phyloP scores from a whole-genome alignment of 2,329 filamentous ascomycete species.

The Arthrobotrys iridis region DNA sequence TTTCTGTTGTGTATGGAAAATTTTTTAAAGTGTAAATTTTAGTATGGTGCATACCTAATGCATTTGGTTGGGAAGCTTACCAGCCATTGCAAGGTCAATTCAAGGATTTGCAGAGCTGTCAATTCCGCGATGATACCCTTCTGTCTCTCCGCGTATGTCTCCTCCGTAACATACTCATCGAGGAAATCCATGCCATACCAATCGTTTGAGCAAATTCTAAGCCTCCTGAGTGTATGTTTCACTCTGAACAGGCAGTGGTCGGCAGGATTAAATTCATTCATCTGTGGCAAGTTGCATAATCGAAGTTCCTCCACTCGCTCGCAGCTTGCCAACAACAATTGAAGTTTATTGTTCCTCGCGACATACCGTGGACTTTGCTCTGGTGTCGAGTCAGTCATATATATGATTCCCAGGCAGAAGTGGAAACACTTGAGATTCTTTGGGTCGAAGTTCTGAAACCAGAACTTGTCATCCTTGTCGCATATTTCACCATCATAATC shows the following conservation, averaged over 20 bases:
- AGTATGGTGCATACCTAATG: neutral
- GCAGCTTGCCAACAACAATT: slow-evolving; percentile 4
- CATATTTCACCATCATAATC: neutral
- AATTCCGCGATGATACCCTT: slow-evolving; percentile 22
- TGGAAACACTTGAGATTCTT: neutral
- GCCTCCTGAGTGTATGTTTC: slow-evolving; percentile 18
- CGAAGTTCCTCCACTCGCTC: slow-evolving; percentile 19
- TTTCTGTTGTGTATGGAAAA: neutral
- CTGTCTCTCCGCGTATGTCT: slow-evolving; percentile 7
- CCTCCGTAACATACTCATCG: neutral
- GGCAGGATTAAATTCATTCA: slow-evolving; percentile 5
- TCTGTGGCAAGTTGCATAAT: slow-evolving; percentile 32
- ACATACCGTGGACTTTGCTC: slow-evolving; percentile 2
- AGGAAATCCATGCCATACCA: slow-evolving; percentile 28
- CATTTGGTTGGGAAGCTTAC: slow-evolving; percentile 1
- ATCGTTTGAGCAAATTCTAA: slow-evolving; percentile 35
- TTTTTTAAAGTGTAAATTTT: neutral
- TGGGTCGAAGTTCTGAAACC: slow-evolving; percentile 11
- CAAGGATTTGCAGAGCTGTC: slow-evolving; percentile 21
- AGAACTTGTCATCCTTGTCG: slow-evolving; percentile 28
- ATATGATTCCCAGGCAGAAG: slow-evolving; percentile 35
- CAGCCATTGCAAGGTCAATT: slow-evolving; percentile 28
- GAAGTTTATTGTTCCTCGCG: slow-evolving; percentile 7
- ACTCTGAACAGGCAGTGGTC: slow-evolving; percentile 36
- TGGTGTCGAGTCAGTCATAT: neutral